A percentile compares a stretch with the other conserved stretches of the same genome.
These are phyloP conservation scores for Ganoderma boninense DNA, from an alignment of 1,284 basidiomycete genomes.

Conservation along the genomic window DNA sequence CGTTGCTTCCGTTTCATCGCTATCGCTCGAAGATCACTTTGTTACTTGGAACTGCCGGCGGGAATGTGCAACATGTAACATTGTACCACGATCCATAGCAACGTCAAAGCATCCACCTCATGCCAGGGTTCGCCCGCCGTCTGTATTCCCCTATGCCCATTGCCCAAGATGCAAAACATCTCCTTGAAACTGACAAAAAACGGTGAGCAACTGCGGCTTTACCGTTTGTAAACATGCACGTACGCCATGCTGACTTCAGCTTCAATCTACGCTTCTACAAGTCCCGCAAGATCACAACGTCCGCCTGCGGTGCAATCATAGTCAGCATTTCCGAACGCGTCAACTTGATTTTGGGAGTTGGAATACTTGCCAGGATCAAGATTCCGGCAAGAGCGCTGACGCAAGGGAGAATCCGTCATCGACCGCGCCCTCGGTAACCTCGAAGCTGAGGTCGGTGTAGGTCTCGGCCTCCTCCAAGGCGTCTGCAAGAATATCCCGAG, in stretches of 20 bases:
- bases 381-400: not conserved
- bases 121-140: too few relatives aligned
- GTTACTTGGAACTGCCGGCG: too few relatives aligned
- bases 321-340: not conserved
- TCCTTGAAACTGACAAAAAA: not conserved
- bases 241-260: not conserved
- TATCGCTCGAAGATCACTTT: too few relatives aligned
- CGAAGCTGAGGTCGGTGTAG: not conserved
- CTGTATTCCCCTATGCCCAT: not conserved
- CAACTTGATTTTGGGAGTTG: not conserved
- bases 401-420: not conserved
- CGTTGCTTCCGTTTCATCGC: too few relatives aligned
- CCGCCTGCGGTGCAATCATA: not conserved
- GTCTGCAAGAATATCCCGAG: not conserved
- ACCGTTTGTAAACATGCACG: not conserved
- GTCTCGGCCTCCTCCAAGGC: not conserved
- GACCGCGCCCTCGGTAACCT: not conserved
- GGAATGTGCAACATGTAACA: too few relatives aligned
- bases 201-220: not conserved
- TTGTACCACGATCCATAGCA: too few relatives aligned
- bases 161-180: not conserved
- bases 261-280: not conserved
- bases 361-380: not conserved
- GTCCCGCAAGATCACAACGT: not conserved
- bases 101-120: too few relatives aligned